Evolutionary conservation across 2,329 filamentous ascomycete species (phyloP).

Genomic region (Clonostachys byssicola): DNA sequence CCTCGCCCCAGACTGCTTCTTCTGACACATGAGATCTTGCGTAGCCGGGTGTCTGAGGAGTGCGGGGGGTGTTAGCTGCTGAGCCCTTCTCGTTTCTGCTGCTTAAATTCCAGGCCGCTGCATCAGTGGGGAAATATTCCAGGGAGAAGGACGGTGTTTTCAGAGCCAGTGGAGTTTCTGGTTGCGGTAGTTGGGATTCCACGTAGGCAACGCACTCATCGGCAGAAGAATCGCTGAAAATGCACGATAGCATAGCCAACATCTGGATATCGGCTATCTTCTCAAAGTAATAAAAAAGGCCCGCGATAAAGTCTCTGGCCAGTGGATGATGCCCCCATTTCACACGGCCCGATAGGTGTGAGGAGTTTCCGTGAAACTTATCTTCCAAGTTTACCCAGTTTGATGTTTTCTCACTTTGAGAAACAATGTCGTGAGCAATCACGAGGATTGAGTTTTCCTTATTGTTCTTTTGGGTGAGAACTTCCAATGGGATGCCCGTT

Average conservation of each 20-base stretch:
- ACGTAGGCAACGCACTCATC: slow-evolving; percentile 53
- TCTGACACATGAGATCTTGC: slow-evolving; percentile 55
- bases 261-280: slow-evolving; percentile 61
- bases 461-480: slow-evolving; percentile 46
- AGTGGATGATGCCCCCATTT: slow-evolving; percentile 67
- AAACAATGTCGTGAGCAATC: slow-evolving; percentile 60
- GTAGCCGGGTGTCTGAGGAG: slow-evolving; percentile 51
- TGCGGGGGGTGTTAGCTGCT: slow-evolving; percentile 50
- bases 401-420: slow-evolving; percentile 24
- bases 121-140: slow-evolving; percentile 61
- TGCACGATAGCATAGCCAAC: slow-evolving; percentile 67
- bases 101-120: slow-evolving; percentile 46
- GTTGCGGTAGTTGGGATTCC: slow-evolving; percentile 50
- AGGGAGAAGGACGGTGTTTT: slow-evolving; percentile 64
- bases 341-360: slow-evolving; percentile 50
- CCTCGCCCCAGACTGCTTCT: slow-evolving; percentile 45
- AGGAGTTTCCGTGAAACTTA: slow-evolving; percentile 3
- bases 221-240: slow-evolving; percentile 58
- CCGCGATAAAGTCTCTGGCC: slow-evolving; percentile 54
- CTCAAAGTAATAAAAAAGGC: slow-evolving; percentile 63
- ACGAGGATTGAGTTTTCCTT: slow-evolving; percentile 60
- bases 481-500: slow-evolving; percentile 68
- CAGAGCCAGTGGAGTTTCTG: slow-evolving; percentile 59
- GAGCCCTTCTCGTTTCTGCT: slow-evolving; percentile 50
- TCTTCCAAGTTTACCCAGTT: slow-evolving; percentile 2